phyloP scores from a whole-genome alignment of 768 basidiomycete species.

The Boletus edulis region DNA sequence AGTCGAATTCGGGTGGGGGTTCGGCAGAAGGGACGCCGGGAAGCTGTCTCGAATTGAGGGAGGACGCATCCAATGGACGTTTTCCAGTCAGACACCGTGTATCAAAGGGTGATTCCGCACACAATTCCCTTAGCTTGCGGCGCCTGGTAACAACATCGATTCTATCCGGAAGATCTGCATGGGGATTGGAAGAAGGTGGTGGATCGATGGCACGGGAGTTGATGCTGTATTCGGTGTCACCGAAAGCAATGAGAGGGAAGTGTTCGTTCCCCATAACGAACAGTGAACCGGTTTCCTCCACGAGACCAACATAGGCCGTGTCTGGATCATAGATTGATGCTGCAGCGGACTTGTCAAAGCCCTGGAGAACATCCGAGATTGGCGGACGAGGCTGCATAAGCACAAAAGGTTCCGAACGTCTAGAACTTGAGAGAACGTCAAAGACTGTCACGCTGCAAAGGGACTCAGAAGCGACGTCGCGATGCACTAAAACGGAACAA shows the following conservation, averaged over 20 bases:
- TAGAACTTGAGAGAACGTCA: slow-evolving; percentile 57
- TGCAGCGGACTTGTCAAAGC: slow-evolving; percentile 33
- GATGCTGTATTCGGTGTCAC: slow-evolving; percentile 40
- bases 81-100: slow-evolving; percentile 64
- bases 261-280: slow-evolving; percentile 82
- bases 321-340: slow-evolving; percentile 44
- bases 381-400: slow-evolving; percentile 84
- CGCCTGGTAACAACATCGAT: slow-evolving; percentile 45
- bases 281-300: slow-evolving; percentile 68
- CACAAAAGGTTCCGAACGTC: slow-evolving; percentile 64
- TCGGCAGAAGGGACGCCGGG: slow-evolving; percentile 52
- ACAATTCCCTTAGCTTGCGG: slow-evolving; percentile 43
- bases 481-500: slow-evolving; percentile 22
- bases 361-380: slow-evolving; percentile 68
- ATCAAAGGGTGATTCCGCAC: slow-evolving; percentile 41
- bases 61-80: slow-evolving; percentile 46
- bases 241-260: slow-evolving; percentile 81
- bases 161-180: slow-evolving; percentile 36
- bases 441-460: slow-evolving; percentile 72
- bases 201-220: slow-evolving; percentile 36
- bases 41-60: slow-evolving; percentile 53
- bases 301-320: slow-evolving; percentile 78
- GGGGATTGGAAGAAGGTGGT: slow-evolving; percentile 29
- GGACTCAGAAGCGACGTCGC: neutral
- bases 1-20: slow-evolving; percentile 24